Evolutionary conservation across 345 rosid species (phyloP).

Genomic region (Aethionema arabicum): DNA sequence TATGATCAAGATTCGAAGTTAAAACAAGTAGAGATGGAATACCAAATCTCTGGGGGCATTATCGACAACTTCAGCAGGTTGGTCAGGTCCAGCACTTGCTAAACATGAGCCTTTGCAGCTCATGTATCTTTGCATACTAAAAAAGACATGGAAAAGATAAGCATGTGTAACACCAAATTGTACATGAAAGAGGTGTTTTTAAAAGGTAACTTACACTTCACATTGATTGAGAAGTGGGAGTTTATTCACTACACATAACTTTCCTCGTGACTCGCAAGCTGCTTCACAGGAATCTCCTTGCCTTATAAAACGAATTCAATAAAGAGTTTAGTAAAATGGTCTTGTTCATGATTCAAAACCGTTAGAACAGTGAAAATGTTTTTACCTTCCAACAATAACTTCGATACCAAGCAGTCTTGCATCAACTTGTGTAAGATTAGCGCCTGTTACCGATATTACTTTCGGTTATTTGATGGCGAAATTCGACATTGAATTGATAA

Average conservation of each 20-base stretch:
- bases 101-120: conserved; percentile 84
- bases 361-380: neutral
- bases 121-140: conserved; percentile 78
- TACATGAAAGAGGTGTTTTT: conserved; percentile 15
- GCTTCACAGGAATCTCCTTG: conserved; percentile 89
- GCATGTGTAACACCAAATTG: conserved; percentile 8
- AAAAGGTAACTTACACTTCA: conserved; percentile 57
- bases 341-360: conserved; percentile 20
- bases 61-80: conserved; percentile 89
- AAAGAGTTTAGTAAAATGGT: conserved; percentile 3
- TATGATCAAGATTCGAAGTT: conserved; percentile 25
- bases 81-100: conserved; percentile 82
- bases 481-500: neutral
- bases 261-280: conserved; percentile 76
- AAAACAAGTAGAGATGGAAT: conserved; percentile 26
- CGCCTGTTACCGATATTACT: conserved; percentile 27
- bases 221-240: conserved; percentile 82
- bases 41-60: conserved; percentile 92
- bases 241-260: conserved; percentile 83
- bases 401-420: conserved; percentile 77
- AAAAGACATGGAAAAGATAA: conserved; percentile 23
- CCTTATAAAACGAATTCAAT: conserved; percentile 42
- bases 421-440: conserved; percentile 49
- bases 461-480: conserved; percentile 6
- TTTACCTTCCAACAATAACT: conserved; percentile 72